These are phyloP conservation scores for Pseudogymnoascus sp. DNA, from an alignment of 2,329 filamentous ascomycete species.

Conservation along the genomic window DNA sequence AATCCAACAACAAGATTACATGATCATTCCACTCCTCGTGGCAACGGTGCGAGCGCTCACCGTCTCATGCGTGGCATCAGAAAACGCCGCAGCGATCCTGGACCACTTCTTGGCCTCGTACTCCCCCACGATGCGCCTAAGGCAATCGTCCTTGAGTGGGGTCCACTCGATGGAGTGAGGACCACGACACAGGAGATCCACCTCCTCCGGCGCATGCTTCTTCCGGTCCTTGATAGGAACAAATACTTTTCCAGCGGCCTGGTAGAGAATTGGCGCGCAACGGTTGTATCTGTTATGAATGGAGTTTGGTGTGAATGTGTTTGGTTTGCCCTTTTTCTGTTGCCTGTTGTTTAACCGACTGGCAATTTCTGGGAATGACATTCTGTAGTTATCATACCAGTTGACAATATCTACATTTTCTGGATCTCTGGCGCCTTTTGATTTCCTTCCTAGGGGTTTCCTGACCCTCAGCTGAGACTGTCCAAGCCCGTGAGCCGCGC, in stretches of 20 bases:
- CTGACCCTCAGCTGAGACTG: not conserved
- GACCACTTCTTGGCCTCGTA: conserved; percentile 20
- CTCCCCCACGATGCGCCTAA: conserved; percentile 7
- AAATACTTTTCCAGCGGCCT: conserved; percentile 21
- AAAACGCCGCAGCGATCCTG: conserved; percentile 15
- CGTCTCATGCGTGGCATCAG: conserved; percentile 12
- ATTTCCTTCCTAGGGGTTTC: not conserved
- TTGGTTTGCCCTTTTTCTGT: conserved; percentile 14
- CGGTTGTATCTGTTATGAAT: conserved; percentile 25
- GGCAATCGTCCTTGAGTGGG: conserved; percentile 13
- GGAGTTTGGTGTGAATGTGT: conserved; percentile 18
- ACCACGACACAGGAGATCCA: conserved; percentile 3
- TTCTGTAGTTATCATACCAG: conserved; percentile 18
- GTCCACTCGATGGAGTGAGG: conserved; percentile 13
- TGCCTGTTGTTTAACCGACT: conserved; percentile 19
- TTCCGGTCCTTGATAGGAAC: conserved; percentile 17
- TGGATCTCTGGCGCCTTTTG: conserved; percentile 23
- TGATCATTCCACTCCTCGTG: conserved; percentile 9
- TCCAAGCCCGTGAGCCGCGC: not conserved
- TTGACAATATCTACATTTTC: conserved; percentile 27
- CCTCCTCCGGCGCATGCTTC: not conserved
- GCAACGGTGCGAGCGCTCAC: conserved; percentile 10
- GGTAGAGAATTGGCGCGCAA: conserved; percentile 25
- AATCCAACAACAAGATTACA: not conserved
- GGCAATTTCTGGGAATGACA: conserved; percentile 19